These are phyloP conservation scores for Leishmania amazonensis DNA, from an alignment of 208 protist species.

Conservation along the genomic window DNA sequence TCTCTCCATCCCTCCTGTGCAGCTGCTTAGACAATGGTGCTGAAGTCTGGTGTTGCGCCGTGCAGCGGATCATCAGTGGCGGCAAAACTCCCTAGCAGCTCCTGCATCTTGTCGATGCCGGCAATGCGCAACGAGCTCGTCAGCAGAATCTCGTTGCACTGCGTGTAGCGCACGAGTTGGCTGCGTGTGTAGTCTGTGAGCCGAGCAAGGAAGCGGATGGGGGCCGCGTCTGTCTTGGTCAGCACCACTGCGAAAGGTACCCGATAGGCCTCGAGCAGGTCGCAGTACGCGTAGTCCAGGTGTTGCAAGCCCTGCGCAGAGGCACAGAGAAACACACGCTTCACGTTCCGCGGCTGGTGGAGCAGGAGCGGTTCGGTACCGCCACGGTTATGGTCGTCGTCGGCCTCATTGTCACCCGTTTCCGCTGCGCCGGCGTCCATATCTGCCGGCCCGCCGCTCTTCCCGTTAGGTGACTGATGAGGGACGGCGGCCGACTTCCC, in stretches of 20 bases:
- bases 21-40: conserved; percentile 58
- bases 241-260: conserved; percentile 86
- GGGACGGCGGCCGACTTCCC: background rate
- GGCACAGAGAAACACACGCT: conserved; percentile 83
- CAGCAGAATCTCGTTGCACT: conserved; percentile 88
- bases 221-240: conserved; percentile 87
- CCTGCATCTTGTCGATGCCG: conserved; percentile 88
- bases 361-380: background rate
- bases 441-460: background rate
- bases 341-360: conserved; percentile 51
- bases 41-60: conserved; percentile 73
- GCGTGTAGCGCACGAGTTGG: conserved; percentile 75
- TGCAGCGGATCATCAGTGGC: conserved; percentile 44
- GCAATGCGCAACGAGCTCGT: conserved; percentile 80
- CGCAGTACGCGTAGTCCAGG: conserved; percentile 68
- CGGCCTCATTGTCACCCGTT: background rate
- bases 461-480: background rate
- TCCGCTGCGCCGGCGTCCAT: background rate
- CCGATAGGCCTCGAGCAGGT: conserved; percentile 61
- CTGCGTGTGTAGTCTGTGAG: conserved; percentile 84
- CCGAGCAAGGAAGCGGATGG: conserved; percentile 83
- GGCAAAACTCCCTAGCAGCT: conserved; percentile 69
- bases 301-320: conserved; percentile 82
- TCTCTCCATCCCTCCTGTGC: background rate
- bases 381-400: background rate